Percentiles rank a stretch among this genome's conserved stretches.
These are phyloP conservation scores for Halenospora varia DNA, from an alignment of 495 filamentous ascomycete species.

Conservation along the genomic window DNA sequence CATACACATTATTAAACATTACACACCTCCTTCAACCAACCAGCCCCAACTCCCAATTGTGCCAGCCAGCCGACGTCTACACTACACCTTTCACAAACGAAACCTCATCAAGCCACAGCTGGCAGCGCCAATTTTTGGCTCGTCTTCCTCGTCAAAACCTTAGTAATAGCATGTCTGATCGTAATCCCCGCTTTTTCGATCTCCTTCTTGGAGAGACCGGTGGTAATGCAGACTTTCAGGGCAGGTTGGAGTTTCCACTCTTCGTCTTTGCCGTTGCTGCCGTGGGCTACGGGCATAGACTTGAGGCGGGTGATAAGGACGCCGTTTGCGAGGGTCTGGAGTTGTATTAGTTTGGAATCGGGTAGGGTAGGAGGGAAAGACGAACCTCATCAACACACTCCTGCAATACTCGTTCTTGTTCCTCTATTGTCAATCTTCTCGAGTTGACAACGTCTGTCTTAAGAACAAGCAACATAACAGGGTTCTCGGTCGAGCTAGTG, in stretches of 20 bases:
- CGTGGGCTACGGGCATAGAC: conserved; percentile 58
- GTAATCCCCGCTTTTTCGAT: conserved; percentile 85
- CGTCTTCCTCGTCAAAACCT: conserved; percentile 58
- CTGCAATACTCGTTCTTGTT: conserved; percentile 82
- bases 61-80: too few relatives aligned
- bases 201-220: conserved; percentile 86
- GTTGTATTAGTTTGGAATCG: neutral
- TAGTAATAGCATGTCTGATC: conserved; percentile 91
- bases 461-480: conserved; percentile 77
- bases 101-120: conserved; percentile 4
- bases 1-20: too few relatives aligned
- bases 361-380: conserved; percentile 2
- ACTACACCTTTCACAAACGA: too few relatives aligned
- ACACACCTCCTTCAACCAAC: too few relatives aligned
- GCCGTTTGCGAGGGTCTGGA: conserved; percentile 70
- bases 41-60: too few relatives aligned
- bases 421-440: conserved; percentile 59
- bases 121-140: conserved; percentile 23
- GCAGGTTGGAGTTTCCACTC: conserved; percentile 63
- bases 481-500: conserved; percentile 80
- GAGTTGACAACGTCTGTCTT: conserved; percentile 78
- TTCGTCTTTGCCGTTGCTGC: conserved; percentile 57
- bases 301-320: conserved; percentile 86
- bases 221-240: conserved; percentile 87
- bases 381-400: conserved; percentile 92